Base-by-base conservation (phyloP, 352 stramenopile genomes). In the Phytopythium sindhum region DNA sequence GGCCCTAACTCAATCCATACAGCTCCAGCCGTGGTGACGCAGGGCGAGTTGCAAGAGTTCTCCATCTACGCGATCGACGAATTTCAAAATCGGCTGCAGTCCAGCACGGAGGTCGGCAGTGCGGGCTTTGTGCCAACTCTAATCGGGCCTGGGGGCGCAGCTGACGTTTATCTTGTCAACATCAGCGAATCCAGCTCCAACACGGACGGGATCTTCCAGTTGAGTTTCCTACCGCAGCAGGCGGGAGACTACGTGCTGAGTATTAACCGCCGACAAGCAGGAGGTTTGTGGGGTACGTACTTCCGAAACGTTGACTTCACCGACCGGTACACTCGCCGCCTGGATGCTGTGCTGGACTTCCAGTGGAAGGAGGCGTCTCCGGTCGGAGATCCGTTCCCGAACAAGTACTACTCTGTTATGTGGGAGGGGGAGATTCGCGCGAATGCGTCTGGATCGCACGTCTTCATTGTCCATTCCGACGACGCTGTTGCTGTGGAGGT, bases 51-150 rank as follows among this genome's bases (percentile, higher is more conserved):
- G 24, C 86, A 92, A 50, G 66, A 60, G 33, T 98, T 98, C 68
- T 77, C 70, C 12, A 70, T 99, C 3, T 88, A 98, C 63, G 76
- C 88, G 17, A 86, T 95, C 35, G 96, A 99, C 69, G 68, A 73
- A 4, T 99, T 98, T 64, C 80, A 85, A 8, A 99, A 99, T 70
- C 71, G 77, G 35, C 75, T 99, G 11, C 86, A 96, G 31, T 88
- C 71, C 0, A 91, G 74, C 35, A 91, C 83, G 1, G 84, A 93
- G 50, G 54, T 96, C 12, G 60, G 68, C 19, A 66, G 64, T 6
- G 37, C 71, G 0, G 86, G 67, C 0, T 93, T 97, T 57, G 60
- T 94, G 6, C 67, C 90, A 5, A 68, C 50, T 8, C 63, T 98
- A 14, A 67, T 76, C 15, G 86, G 86, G 6, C 64, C 76, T 12